Evolutionary conservation across 1,284 basidiomycete genomes (phyloP).

Genomic region (Afroboletus lepidellus): DNA sequence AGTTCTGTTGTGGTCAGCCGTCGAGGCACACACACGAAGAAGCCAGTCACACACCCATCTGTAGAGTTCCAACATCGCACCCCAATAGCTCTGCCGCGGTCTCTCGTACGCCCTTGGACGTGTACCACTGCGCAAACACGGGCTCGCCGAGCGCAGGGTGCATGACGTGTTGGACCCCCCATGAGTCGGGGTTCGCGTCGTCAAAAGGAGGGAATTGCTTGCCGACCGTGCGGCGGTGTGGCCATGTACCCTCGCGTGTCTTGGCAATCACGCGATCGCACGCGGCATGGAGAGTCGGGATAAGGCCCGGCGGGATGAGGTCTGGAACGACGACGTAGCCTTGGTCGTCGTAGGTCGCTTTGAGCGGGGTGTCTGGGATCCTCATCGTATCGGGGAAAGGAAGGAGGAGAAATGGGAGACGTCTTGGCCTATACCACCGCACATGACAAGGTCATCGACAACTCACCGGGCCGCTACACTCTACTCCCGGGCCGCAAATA

Average conservation of each 20-base stretch:
- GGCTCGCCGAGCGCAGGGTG: conserved; percentile 66
- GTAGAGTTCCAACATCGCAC: conserved; percentile 52
- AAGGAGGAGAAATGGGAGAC: no score
- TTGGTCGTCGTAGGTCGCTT: conserved; percentile 53
- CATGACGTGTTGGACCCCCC: conserved; percentile 83
- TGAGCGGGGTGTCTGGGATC: conserved; percentile 20
- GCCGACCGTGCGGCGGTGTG: conserved; percentile 70
- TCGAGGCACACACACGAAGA: neutral
- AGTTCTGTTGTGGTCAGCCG: conserved; percentile 49
- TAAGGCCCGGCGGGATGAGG: conserved; percentile 49
- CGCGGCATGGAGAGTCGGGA: conserved; percentile 48
- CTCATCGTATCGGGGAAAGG: conserved; percentile 8
- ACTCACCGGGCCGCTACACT: no score
- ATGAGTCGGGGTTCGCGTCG: conserved; percentile 59
- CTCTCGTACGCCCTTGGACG: conserved; percentile 51
- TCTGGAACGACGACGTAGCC: conserved; percentile 72
- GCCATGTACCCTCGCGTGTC: conserved; percentile 67
- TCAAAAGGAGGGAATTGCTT: conserved; percentile 79
- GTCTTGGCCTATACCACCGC: no score
- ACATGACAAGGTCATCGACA: no score
- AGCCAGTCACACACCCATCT: conserved; percentile 58
- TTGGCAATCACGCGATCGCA: conserved; percentile 51
- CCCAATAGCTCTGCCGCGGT: conserved; percentile 52
- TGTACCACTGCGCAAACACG: conserved; percentile 68
- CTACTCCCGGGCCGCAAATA: no score